Evolutionary conservation across 2,329 filamentous ascomycete genomes (phyloP).

Genomic region (Paracorniculantispora psalliotae): DNA sequence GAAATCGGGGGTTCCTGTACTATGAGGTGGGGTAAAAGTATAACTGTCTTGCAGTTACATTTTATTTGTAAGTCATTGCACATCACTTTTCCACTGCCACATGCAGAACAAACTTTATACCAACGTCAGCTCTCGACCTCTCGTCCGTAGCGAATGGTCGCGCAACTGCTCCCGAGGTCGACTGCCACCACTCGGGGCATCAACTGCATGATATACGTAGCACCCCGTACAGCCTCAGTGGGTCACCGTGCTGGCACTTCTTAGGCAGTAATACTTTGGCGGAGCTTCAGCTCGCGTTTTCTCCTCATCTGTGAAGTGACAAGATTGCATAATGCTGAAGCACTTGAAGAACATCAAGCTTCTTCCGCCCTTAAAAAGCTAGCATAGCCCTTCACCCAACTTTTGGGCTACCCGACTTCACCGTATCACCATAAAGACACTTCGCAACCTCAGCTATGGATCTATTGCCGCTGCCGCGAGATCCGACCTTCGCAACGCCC

Average conservation of each 20-base stretch:
- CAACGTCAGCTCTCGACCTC: too few species aligned
- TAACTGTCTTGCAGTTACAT: neutral
- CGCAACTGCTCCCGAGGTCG: too few species aligned
- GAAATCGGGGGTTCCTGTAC: too few species aligned
- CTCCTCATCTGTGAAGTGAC: neutral
- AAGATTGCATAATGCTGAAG: neutral
- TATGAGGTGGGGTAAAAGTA: neutral
- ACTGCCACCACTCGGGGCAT: too few species aligned
- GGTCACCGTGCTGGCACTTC: neutral
- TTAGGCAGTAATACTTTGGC: neutral
- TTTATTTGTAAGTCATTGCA: neutral
- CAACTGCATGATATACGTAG: too few species aligned
- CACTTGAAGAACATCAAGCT: neutral
- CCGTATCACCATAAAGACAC: neutral
- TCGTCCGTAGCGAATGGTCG: too few species aligned
- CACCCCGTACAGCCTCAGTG: neutral
- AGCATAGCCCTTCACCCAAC: neutral
- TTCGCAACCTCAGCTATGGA: conserved; percentile 16
- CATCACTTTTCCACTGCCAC: neutral
- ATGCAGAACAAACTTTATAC: neutral
- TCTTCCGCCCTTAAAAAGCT: neutral
- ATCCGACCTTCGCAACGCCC: conserved; percentile 15
- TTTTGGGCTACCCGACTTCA: neutral
- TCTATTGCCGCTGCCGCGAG: conserved; percentile 17
- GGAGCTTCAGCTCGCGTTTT: conserved; percentile 6